These are phyloP conservation scores for Mortierella sp. DNA, from an alignment of 371 early-diverging fungal species.

Conservation along the genomic window DNA sequence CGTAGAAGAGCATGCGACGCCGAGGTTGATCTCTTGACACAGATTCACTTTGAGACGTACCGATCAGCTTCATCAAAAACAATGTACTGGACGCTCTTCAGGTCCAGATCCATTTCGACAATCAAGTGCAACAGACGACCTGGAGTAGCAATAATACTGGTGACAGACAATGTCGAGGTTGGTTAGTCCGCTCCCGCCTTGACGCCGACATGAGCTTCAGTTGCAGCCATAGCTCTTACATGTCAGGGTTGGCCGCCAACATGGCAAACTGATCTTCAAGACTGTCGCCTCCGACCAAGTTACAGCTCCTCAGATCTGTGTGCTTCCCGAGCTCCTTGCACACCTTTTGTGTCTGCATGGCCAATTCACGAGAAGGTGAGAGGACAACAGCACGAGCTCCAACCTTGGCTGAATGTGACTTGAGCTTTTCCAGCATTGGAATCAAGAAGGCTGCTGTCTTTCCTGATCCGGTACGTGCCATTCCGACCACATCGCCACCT, in stretches of 20 bases:
- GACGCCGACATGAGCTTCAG: too few species aligned
- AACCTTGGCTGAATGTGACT: constrained; percentile 86
- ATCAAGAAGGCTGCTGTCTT: constrained; percentile 98
- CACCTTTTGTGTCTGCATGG: constrained; percentile 95
- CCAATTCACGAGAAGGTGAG: constrained; percentile 96
- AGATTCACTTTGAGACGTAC: constrained; percentile 36
- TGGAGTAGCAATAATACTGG: constrained; percentile 94
- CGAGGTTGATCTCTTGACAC: background rate
- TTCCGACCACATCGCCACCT: constrained; percentile 95
- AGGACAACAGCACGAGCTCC: constrained; percentile 91
- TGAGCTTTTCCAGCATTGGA: constrained; percentile 92
- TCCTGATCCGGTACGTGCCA: constrained; percentile 99
- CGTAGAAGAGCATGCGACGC: background rate
- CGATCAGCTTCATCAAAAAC: constrained; percentile 99
- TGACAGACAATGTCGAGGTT: background rate
- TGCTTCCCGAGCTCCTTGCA: constrained; percentile 88
- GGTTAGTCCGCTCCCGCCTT: background rate
- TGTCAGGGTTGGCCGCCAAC: constrained; percentile 94
- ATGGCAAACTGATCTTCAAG: constrained; percentile 93
- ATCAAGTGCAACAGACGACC: constrained; percentile 96
- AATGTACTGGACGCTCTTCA: constrained; percentile 91
- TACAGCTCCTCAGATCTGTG: constrained; percentile 89
- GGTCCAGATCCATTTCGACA: constrained; percentile 92
- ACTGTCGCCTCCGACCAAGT: constrained; percentile 96
- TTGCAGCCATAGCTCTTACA: constrained; percentile 64